A percentile compares a stretch with the other conserved stretches of the same genome.
These are phyloP conservation scores for Russula vinacea DNA, from an alignment of 768 basidiomycete genomes.

Conservation along the genomic window DNA sequence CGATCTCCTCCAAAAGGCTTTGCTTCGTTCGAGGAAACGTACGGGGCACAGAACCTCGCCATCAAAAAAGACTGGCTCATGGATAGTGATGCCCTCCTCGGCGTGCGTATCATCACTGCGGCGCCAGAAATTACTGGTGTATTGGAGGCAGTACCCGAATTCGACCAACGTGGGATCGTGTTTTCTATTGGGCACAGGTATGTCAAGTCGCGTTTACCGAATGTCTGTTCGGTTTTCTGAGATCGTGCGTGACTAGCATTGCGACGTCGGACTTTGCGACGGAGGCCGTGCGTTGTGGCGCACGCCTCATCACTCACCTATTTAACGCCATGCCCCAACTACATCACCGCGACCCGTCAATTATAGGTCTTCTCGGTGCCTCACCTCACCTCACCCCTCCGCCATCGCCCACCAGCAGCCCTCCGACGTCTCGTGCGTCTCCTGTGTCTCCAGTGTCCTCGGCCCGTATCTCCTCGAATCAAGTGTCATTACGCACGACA, in stretches of 20 bases:
- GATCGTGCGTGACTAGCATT: constrained; percentile 44
- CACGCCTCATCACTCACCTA: constrained; percentile 84
- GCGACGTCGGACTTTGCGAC: constrained; percentile 74
- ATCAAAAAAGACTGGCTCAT: constrained; percentile 67
- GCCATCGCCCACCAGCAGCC: constrained; percentile 37
- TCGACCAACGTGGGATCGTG: constrained; percentile 62
- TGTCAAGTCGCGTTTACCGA: constrained; percentile 19
- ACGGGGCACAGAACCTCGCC: constrained; percentile 62
- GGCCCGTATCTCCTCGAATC: background rate
- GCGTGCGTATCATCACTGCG: constrained; percentile 77
- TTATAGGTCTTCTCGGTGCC: constrained; percentile 83
- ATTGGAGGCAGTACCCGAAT: constrained; percentile 59
- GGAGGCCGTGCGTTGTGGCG: constrained; percentile 65
- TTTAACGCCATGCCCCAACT: constrained; percentile 93
- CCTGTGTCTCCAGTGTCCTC: constrained; percentile 29
- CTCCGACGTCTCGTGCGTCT: constrained; percentile 28
- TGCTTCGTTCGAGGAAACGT: constrained; percentile 67
- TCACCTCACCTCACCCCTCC: constrained; percentile 57
- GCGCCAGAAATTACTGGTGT: constrained; percentile 88
- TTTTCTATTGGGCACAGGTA: constrained; percentile 92
- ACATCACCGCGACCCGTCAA: constrained; percentile 87
- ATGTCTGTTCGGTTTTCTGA: constrained; percentile 12
- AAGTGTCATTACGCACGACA: constrained; percentile 27
- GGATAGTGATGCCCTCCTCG: constrained; percentile 42
- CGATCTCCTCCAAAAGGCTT: constrained; percentile 60